Evolutionary conservation across 257 asterid species (phyloP), one percentile per base, ranked within the genome.

Genomic region (Solanum peruvianum): DNA sequence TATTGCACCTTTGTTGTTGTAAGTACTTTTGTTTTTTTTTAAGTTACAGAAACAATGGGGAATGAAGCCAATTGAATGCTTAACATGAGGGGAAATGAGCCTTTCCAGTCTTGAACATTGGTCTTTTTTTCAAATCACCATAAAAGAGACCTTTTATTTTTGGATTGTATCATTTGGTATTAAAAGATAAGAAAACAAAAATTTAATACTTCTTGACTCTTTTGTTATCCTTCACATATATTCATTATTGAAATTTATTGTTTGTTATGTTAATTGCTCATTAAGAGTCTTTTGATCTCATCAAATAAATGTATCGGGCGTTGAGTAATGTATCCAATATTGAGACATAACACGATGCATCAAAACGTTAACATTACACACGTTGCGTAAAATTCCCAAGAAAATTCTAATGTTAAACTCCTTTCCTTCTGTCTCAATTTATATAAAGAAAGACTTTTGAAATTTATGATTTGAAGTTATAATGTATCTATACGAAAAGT

Each of bases 31-130:
- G 87, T 33, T n/a, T 78, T 85, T 85, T 73, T 78, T 76, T 20
- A 18, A 47, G 85, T 47, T 87, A 87, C 86, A 88, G 89, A 85
- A 72, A 25, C 77, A 49, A 60, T 69, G 76, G 86, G 73, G 86
- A 86, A 60, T 49, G 86, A 86, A 88, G 67, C 42, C 87, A 82
- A 91, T 87, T 92, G 88, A 93, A 93, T 91, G 96, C 88, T 86
- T 66, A 78, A 86, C 82, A 89, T 85, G 77, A 75, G 89, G 94
- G 88, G 75, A 89, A 87, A 44, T 89, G 94, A 90, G 92, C 93
- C 92, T 16, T 83, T 85, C 81, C 87, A 23, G 66, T 72, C 66
- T 85, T 71, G 31, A 31, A 49, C 29, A 81, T 81, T 15, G 69
- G 67, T 81, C 41, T 44, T 78, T 60, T 60, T 78, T 80, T 27